Percentiles rank a stretch among this genome's conserved stretches.
phyloP scores from a whole-genome alignment of 2,329 filamentous ascomycete species.

The Aureobasidium sp. region DNA sequence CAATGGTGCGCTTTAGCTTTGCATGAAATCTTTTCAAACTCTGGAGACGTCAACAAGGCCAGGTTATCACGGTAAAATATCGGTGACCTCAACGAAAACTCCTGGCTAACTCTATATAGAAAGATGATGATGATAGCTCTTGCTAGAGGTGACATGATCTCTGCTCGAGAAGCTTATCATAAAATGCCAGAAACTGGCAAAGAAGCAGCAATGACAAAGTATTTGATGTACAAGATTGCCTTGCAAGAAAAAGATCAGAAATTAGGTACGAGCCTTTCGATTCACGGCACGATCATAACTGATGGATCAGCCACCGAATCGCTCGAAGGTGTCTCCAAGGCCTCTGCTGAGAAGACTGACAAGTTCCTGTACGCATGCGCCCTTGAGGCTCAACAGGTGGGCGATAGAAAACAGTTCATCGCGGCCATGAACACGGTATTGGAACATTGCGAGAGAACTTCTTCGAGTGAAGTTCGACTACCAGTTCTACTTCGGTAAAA shows the following conservation, averaged over 20 bases:
- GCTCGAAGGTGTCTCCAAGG: constrained; percentile 53
- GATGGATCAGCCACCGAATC: constrained; percentile 46
- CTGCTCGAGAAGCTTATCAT: constrained; percentile 50
- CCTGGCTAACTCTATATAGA: not conserved
- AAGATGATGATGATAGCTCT: constrained; percentile 68
- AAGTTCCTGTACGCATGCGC: constrained; percentile 70
- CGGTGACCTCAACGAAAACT: not conserved
- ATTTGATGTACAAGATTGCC: constrained; percentile 68
- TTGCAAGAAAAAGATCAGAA: constrained; percentile 53
- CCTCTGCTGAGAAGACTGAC: constrained; percentile 48
- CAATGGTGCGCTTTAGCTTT: constrained; percentile 67
- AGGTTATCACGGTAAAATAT: constrained; percentile 56
- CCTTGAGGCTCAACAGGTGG: constrained; percentile 62
- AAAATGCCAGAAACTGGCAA: constrained; percentile 53
- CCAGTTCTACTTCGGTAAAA: constrained; percentile 61
- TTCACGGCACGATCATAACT: not conserved
- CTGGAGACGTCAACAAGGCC: constrained; percentile 58
- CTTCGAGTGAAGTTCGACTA: constrained; percentile 48
- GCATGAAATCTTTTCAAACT: constrained; percentile 58
- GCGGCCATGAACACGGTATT: constrained; percentile 54
- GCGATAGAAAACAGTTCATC: constrained; percentile 55
- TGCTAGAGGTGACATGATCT: constrained; percentile 47
- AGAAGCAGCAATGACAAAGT: constrained; percentile 60
- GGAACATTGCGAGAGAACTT: constrained; percentile 45
- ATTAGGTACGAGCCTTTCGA: constrained; percentile 21